phyloP scores from a whole-genome alignment of 176 grass and related monocot genomes.

The Oryza nivara region DNA sequence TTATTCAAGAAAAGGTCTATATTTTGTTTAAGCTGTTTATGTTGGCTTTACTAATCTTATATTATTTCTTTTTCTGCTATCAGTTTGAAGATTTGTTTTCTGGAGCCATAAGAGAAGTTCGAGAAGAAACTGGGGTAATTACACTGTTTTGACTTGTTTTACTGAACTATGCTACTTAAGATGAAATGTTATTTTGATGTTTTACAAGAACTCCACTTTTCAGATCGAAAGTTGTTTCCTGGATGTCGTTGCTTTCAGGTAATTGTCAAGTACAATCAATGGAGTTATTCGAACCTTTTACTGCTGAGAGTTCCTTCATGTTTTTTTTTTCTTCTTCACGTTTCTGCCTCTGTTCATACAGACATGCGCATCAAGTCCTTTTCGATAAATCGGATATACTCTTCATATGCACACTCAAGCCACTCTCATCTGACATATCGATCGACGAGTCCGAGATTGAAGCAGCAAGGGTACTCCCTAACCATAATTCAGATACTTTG shows the following conservation, averaged over 20 bases:
- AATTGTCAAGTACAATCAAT: conserved; percentile 7
- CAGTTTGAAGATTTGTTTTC: conserved; percentile 77
- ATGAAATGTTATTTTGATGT: background rate
- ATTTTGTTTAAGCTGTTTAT: conserved; percentile 1
- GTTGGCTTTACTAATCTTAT: conserved; percentile 15
- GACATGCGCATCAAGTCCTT: conserved; percentile 64
- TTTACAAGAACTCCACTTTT: conserved; percentile 13
- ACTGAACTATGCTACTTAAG: background rate
- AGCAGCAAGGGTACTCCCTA: conserved; percentile 60
- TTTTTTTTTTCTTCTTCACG: background rate
- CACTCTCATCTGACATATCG: conserved; percentile 57
- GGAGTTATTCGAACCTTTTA: background rate
- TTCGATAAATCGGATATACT: conserved; percentile 79
- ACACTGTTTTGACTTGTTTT: conserved; percentile 3
- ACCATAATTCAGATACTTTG: background rate
- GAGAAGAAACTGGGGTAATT: conserved; percentile 79
- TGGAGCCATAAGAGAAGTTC: conserved; percentile 75
- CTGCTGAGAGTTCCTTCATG: background rate
- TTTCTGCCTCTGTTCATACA: conserved; percentile 28
- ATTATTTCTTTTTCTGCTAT: conserved; percentile 1
- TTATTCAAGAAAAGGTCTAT: background rate
- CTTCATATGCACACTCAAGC: conserved; percentile 72
- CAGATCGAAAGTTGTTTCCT: conserved; percentile 70
- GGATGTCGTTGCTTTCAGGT: conserved; percentile 76
- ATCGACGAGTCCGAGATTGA: conserved; percentile 63